Percentiles rank a stretch among this genome's conserved stretches.
Conservation (phyloP, 2,329 filamentous ascomycete genomes). For the Tolypocladium cylindrosporum region DNA sequence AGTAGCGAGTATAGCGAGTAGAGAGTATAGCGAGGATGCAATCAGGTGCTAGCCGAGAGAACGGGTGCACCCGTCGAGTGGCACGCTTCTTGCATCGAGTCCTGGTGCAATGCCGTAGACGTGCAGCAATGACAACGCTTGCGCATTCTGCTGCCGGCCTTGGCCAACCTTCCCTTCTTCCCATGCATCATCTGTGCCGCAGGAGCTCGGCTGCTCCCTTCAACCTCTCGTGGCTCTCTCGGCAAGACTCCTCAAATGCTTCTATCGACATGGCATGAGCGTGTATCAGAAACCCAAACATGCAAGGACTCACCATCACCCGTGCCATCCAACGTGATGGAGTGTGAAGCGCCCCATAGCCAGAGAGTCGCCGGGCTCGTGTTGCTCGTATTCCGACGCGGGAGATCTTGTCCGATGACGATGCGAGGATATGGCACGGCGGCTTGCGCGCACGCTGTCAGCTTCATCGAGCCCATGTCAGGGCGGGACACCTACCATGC, state of each 20-base stretch:
- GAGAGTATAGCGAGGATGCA: too few species aligned
- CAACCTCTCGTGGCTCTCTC: conserved; percentile 6
- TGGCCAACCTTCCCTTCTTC: too few species aligned
- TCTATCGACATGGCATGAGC: conserved; percentile 1
- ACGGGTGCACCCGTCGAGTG: too few species aligned
- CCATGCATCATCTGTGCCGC: neutral
- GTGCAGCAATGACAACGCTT: too few species aligned
- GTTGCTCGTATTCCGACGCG: conserved; percentile 2
- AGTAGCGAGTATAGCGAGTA: too few species aligned
- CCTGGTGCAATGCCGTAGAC: too few species aligned
- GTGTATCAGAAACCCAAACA: neutral
- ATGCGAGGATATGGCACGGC: conserved; percentile 5
- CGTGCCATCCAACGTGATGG: conserved; percentile 10
- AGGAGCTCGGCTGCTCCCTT: conserved; percentile 2
- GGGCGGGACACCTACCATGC: neutral
- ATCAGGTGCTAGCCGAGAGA: too few species aligned
- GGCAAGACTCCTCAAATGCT: conserved; percentile 1
- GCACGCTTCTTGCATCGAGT: too few species aligned
- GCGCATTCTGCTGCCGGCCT: too few species aligned
- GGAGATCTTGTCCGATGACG: conserved; percentile 5
- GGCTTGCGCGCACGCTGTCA: neutral
- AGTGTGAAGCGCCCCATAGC: conserved; percentile 10
- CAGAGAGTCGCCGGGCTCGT: conserved; percentile 9
- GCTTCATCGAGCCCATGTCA: neutral
- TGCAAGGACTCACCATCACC: conserved; percentile 5